Evolutionary conservation across 495 filamentous ascomycete genomes (phyloP), one percentile per base, ranked within the genome.

Genomic region (Aspergillus nanangensis): DNA sequence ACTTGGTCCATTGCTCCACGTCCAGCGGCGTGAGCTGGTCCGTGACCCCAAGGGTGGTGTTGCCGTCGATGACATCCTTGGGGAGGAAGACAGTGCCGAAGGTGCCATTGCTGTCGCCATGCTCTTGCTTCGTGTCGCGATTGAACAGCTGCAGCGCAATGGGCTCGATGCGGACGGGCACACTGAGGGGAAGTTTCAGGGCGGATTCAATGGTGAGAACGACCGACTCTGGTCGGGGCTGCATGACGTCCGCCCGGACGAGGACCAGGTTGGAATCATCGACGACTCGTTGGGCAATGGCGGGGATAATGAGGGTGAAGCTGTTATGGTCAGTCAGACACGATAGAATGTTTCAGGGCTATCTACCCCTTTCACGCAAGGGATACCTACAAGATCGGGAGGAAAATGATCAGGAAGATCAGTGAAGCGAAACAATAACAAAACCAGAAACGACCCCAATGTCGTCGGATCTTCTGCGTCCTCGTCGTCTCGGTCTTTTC

Each of bases 391-490:
- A 71, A 65, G 34, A 69, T 52, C 7, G 64, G 68, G 15, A 69
- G 45, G 52, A 74, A 64, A 35, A 74, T 65, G 5, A 64, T 61
- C 8, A 70, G 51, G 41, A 66, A 62, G 29, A 71, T 63, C 2
- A 70, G 51, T 37, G 55, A 57, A 24, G 47, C 60, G 33, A 71
- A 51, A 18, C 56, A 40, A 67, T 70, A 70, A 38, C 61, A 50
- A 14, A 60, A 69, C 66, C 66, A 71, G 51, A 69, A 71, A n/a
- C 67, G 62, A 33, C 57, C 59, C 55, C 64, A 71, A 50, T 71
- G 67, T 17, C 59, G 60, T 2, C 56, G 44, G 1, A 67, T 32
- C n/a, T 52, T 60, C 38, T 66, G 55, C 8, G 39, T 50, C 13
- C 41, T 49, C 41, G 58, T 66, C 36, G 53, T 47, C 20, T 59